Base-by-base conservation (phyloP, 2,329 filamentous ascomycete species). In the Penicillium sp. region DNA sequence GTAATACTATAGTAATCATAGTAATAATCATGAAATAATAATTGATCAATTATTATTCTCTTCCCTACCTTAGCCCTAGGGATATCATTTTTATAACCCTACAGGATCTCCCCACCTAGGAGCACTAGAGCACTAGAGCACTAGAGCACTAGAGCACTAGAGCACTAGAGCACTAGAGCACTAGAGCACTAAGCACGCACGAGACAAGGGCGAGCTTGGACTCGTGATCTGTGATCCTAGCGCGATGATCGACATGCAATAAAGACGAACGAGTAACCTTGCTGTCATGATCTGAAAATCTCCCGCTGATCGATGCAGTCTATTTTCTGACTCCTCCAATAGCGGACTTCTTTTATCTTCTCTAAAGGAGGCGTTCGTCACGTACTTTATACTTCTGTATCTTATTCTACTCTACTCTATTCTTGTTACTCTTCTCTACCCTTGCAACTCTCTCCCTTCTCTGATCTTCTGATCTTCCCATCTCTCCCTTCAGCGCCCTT, bases 271-370 rank as follows among this genome's bases (percentile, higher is more conserved):
- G 59, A 58, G 59, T 55, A 62, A 67, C 60, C 59, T 58, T 61
- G 63, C 60, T 62, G 60, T 65, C 64, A 66, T 60, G 62, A 64
- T 66, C 64, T 64, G 56, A 58, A 57, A 60, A 57, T 56, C 51
- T 55, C 55, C 53, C 58, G 57, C 58, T 62, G 64, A 65, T 65
- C 61, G 52, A 61, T 62, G 56, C 54, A 59, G 56, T 58, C 58
- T 65, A 60, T 54, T 65, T 65, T 62, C 54, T 67, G 64, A 67
- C 64, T 65, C 56, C 63, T 67, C 64, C 62, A 62, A 67, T 64
- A 57, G 57, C 56, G 52, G 54, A 58, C 49, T 56, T 28, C 46
- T 51, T 49, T 65, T 53, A 54, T 52, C 46, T 50, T 50, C 49
- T 59, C 56, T 60, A 59, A 46, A 42, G 46, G 50, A 44, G 46